Base-by-base conservation (phyloP, 1,284 basidiomycete genomes). In the Cryptococcus neoformans region DNA sequence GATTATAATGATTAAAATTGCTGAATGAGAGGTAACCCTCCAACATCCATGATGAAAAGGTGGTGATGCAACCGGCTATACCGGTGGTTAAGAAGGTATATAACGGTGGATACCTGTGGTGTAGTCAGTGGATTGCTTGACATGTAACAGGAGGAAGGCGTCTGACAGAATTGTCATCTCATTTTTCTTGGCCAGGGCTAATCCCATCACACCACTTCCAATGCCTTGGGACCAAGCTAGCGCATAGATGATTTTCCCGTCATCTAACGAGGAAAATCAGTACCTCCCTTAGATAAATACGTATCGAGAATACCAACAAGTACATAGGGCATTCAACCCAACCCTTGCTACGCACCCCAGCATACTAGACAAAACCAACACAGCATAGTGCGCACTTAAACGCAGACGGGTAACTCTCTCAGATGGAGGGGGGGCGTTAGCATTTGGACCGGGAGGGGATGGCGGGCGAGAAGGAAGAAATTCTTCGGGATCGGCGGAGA, bases 41-140 rank as follows among this genome's bases (percentile, higher is more conserved):
- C 7, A 92, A 72, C 76, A 97, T 92, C 95, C 96, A 99, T 14
- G 87, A 84, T 4, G 93, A 96, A 78, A 98, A 99, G 0, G 94
- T 98, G 4, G 96, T 99, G 63, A 97, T 79, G 4, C 91, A 95
- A 1, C 95, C 96, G 69, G 95, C 98, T 72, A 96, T 91, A 87
- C 90, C 90, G 45, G 94, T 97, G 0, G 92, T 90, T 16, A 95
- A 74, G 44, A 90, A 92, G 4, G 88, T 90, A 74, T 92, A 95
- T 7, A 95, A 69, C 0, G 93, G 91, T 0, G 85, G 85, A 77
- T 94, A 93, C 62, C 92, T 95, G 52, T 1, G 17, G 11, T 2
- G 4, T 7, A 46, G 39, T 51, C 38, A 51, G n/a, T 21, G 16
- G n/a, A 36, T 11, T 17, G 12, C 17, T 7, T 21, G 8, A 37